These are phyloP conservation scores for Teunomyces tritomae DNA, from an alignment of 805 yeast species.

Conservation along the genomic window DNA sequence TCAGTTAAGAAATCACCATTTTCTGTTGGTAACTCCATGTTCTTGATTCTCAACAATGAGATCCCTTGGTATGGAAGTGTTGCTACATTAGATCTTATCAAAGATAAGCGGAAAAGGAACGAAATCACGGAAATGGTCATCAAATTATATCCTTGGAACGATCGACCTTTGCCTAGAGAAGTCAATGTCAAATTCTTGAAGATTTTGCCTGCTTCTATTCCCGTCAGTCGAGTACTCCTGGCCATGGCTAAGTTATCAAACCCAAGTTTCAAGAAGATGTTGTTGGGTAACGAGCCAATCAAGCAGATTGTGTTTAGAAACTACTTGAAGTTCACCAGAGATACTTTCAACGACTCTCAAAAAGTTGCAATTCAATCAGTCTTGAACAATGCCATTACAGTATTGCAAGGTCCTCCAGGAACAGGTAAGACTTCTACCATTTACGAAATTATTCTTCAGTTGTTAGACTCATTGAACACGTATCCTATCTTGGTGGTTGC, in stretches of 20 bases:
- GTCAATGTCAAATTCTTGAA: constrained; percentile 35
- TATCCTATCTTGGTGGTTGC: constrained; percentile 72
- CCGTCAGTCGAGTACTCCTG: constrained; percentile 58
- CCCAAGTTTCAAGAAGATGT: constrained; percentile 49
- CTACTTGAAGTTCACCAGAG: constrained; percentile 46
- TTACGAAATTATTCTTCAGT: constrained; percentile 47
- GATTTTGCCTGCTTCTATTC: constrained; percentile 61
- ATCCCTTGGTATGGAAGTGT: constrained; percentile 61
- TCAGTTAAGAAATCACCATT: constrained; percentile 60
- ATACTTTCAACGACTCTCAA: constrained; percentile 57
- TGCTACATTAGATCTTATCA: constrained; percentile 36
- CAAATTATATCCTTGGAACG: constrained; percentile 60
- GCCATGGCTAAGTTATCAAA: constrained; percentile 63
- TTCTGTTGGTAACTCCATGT: constrained; percentile 54
- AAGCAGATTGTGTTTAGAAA: constrained; percentile 58
- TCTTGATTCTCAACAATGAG: constrained; percentile 49
- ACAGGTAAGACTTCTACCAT: constrained; percentile 46
- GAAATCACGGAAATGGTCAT: constrained; percentile 42
- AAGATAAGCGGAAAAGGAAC: constrained; percentile 6
- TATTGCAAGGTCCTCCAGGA: constrained; percentile 44
- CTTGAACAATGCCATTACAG: constrained; percentile 48
- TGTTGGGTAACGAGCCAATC: constrained; percentile 54
- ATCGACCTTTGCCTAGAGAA: constrained; percentile 45
- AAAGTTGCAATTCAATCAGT: constrained; percentile 55
- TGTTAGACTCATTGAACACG: constrained; percentile 51